These are phyloP conservation scores for Saccharomyces pastorianus DNA, from an alignment of 1,139 yeast genomes.

Conservation along the genomic window DNA sequence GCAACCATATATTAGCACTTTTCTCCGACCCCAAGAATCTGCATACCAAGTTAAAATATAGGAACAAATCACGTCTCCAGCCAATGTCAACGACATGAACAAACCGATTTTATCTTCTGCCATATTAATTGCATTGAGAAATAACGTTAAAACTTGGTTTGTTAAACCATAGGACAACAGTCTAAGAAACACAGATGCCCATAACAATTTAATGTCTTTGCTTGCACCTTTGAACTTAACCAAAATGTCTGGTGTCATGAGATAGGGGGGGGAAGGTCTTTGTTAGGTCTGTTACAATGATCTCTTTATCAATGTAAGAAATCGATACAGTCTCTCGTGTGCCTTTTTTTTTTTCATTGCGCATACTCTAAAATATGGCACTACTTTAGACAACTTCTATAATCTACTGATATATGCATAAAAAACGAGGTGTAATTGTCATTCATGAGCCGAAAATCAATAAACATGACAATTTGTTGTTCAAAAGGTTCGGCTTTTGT, in stretches of 20 bases:
- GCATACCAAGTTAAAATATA: conserved; percentile 72
- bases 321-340: neutral
- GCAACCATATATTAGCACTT: conserved; percentile 58
- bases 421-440: no score
- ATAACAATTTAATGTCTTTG: conserved; percentile 54
- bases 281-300: neutral
- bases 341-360: neutral
- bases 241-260: neutral
- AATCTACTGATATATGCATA: no score
- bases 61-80: conserved; percentile 73
- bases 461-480: no score
- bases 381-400: no score
- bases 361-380: neutral
- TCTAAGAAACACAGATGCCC: conserved; percentile 65
- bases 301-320: neutral
- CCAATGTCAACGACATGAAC: conserved; percentile 74
- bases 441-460: no score
- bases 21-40: conserved; percentile 63
- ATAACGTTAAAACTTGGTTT: conserved; percentile 70
- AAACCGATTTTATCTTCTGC: conserved; percentile 57
- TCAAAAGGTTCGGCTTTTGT: no score
- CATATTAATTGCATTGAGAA: conserved; percentile 49
- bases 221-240: conserved; percentile 23
- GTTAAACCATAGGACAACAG: conserved; percentile 75
- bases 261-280: no score